These are phyloP conservation scores for Thalia dealbata DNA, from an alignment of 176 grass and related monocot genomes.

Conservation along the genomic window DNA sequence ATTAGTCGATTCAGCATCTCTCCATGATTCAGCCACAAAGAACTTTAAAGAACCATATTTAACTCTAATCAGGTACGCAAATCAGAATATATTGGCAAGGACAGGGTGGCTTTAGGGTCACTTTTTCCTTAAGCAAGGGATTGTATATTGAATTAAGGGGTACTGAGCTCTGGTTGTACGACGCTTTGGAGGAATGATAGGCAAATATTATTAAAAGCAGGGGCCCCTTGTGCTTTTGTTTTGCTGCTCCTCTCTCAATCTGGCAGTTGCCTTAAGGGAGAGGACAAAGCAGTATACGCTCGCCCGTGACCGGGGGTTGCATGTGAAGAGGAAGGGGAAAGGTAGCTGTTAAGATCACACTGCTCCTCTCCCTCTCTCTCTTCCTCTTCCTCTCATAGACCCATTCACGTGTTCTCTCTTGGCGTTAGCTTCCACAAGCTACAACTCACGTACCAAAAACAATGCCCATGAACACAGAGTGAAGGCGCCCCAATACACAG, in stretches of 20 bases:
- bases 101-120: neutral
- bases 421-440: neutral
- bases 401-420: neutral
- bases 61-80: neutral
- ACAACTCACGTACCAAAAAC: neutral
- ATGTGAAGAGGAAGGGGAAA: neutral
- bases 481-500: neutral
- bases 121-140: neutral
- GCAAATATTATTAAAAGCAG: neutral
- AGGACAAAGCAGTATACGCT: neutral
- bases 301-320: neutral
- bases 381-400: neutral
- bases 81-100: neutral
- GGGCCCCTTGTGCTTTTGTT: neutral
- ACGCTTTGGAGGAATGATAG: neutral
- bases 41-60: no score
- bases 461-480: neutral
- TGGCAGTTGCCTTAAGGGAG: neutral
- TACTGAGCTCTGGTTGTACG: neutral
- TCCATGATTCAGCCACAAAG: neutral
- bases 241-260: constrained; percentile 1
- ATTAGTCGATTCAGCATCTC: neutral
- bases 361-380: neutral
- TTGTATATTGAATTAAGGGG: neutral
- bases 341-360: neutral